Conservation (phyloP, 768 basidiomycete genomes). For the Leccinum boreale region DNA sequence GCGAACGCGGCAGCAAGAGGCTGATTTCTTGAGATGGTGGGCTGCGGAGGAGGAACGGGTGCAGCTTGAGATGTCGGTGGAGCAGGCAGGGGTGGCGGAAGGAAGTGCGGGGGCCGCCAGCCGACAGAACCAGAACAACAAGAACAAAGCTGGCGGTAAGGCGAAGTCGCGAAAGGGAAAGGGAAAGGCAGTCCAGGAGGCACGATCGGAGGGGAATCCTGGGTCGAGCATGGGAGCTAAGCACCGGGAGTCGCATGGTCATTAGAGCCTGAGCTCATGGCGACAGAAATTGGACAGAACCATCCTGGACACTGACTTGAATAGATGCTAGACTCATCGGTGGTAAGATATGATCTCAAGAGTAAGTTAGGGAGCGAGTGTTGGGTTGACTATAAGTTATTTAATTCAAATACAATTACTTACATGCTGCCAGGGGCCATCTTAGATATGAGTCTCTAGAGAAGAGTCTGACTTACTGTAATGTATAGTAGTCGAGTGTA, state of each 20-base stretch:
- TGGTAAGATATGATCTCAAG: background rate
- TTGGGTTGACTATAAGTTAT: background rate
- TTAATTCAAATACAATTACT: no score
- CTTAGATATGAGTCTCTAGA: no score
- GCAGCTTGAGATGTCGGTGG: slow-evolving; percentile 42
- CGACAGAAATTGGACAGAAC: no score
- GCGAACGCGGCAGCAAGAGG: slow-evolving; percentile 59
- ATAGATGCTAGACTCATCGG: background rate
- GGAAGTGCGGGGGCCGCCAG: background rate
- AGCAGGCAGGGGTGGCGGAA: background rate
- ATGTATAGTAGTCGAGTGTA: background rate
- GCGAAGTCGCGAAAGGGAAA: slow-evolving; percentile 11
- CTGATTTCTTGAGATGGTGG: slow-evolving; percentile 90
- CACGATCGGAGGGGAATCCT: background rate
- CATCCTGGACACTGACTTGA: background rate
- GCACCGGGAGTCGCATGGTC: slow-evolving; percentile 1
- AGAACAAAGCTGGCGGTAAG: slow-evolving; percentile 4
- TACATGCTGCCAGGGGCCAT: no score
- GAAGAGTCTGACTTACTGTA: no score
- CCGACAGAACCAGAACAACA: background rate
- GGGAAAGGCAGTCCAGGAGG: slow-evolving; percentile 2
- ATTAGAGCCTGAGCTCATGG: background rate
- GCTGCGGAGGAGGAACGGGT: slow-evolving; percentile 73
- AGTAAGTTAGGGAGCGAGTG: background rate
- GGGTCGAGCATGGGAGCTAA: background rate